These are phyloP conservation scores for Lachancea nothofagi DNA, from an alignment of 805 yeast species.

Conservation along the genomic window DNA sequence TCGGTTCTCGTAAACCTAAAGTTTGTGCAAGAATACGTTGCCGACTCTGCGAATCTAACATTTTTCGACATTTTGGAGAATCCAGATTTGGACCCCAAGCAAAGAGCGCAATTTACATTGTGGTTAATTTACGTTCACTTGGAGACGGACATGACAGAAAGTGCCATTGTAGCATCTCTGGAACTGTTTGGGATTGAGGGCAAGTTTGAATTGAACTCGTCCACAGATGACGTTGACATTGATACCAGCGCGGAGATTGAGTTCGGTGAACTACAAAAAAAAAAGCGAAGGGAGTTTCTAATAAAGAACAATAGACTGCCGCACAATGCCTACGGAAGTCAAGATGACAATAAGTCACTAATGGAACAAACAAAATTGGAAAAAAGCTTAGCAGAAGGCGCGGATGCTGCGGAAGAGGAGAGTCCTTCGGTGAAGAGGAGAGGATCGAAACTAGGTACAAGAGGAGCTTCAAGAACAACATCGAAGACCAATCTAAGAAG, in stretches of 20 bases:
- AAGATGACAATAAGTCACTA: constrained; percentile 5
- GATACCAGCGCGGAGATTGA: constrained; percentile 27
- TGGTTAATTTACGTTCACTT: constrained; percentile 80
- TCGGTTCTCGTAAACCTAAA: constrained; percentile 45
- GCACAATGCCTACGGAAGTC: neutral
- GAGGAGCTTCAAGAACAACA: neutral
- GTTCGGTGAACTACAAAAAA: constrained; percentile 26
- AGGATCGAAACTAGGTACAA: neutral
- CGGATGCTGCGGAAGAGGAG: constrained; percentile 5
- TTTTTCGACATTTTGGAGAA: constrained; percentile 73
- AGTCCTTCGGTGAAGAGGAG: neutral
- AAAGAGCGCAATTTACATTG: constrained; percentile 65
- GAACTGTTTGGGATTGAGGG: constrained; percentile 16
- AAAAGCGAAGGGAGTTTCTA: constrained; percentile 25
- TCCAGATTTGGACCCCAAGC: constrained; percentile 51
- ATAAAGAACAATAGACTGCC: constrained; percentile 9
- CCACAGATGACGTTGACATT: constrained; percentile 20
- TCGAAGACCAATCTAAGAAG: neutral
- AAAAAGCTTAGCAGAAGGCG: constrained; percentile 4
- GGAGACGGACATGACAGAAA: constrained; percentile 61
- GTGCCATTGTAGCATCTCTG: constrained; percentile 36
- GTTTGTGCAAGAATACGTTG: constrained; percentile 22
- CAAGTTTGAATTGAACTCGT: constrained; percentile 14
- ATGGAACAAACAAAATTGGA: constrained; percentile 9
- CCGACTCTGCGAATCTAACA: constrained; percentile 26